phyloP scores from a whole-genome alignment of 2,329 filamentous ascomycete genomes.

The Elsinoe batatas region DNA sequence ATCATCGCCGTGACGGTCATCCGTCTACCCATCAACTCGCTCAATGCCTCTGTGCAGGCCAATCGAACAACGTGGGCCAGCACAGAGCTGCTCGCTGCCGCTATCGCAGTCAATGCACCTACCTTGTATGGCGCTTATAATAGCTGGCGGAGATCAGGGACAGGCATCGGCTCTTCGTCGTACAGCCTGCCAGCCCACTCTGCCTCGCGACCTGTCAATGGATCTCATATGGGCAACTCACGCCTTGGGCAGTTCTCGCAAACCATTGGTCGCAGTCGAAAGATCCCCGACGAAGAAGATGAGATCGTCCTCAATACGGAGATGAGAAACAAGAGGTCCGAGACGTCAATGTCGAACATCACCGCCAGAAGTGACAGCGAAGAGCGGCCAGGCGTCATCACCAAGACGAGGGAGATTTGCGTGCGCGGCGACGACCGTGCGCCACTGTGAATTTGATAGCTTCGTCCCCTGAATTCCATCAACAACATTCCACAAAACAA shows the following conservation, averaged over 20 bases:
- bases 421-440: neutral
- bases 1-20: constrained; percentile 9
- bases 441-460: neutral
- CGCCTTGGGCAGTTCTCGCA: neutral
- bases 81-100: constrained; percentile 6
- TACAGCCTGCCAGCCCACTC: constrained; percentile 2
- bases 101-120: constrained; percentile 1
- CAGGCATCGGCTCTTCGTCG: neutral
- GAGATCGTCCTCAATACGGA: neutral
- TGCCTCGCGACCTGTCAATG: neutral
- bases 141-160: neutral
- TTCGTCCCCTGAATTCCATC: neutral
- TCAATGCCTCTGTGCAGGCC: constrained; percentile 2
- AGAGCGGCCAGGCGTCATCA: neutral
- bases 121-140: constrained; percentile 7
- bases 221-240: neutral
- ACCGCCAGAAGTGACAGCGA: neutral
- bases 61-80: constrained; percentile 8
- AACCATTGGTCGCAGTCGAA: neutral
- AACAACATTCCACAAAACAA: neutral
- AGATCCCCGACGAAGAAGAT: constrained; percentile 4
- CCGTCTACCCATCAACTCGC: constrained; percentile 3
- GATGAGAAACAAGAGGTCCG: constrained; percentile 5
- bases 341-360: constrained; percentile 5
- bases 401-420: constrained; percentile 2